Percentiles rank a stretch among this genome's conserved stretches.
Evolutionary conservation across 345 rosid genomes (phyloP).

Genomic region (Hypericum androsaemum): DNA sequence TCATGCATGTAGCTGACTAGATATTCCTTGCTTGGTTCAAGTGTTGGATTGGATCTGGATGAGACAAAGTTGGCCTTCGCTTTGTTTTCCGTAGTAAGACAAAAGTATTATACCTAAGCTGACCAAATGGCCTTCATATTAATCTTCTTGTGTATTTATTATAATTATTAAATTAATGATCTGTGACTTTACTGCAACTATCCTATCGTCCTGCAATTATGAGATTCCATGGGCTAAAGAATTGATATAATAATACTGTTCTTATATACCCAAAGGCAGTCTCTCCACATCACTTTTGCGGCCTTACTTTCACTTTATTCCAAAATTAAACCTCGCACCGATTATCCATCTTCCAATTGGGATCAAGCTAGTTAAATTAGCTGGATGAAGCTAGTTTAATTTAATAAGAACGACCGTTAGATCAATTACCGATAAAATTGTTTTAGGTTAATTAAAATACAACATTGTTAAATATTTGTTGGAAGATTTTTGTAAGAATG

Average conservation of each 20-base stretch:
- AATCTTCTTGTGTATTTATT: not conserved
- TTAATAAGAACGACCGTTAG: not conserved
- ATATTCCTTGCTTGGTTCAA: conserved; percentile 61
- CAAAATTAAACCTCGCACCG: conserved; percentile 11
- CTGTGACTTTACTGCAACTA: not conserved
- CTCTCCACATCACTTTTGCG: conserved; percentile 20
- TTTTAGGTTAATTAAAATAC: too few relatives aligned
- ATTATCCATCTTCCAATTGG: not conserved
- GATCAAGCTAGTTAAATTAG: not conserved
- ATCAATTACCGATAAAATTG: too few relatives aligned
- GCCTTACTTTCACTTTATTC: conserved; percentile 43
- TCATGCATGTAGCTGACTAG: conserved; percentile 4
- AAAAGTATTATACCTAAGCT: conserved; percentile 28
- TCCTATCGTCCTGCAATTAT: conserved; percentile 16
- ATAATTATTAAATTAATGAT: not conserved
- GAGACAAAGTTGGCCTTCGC: conserved; percentile 29
- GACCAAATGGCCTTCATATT: conserved; percentile 1
- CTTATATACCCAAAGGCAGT: too few relatives aligned
- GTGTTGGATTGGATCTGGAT: conserved; percentile 18
- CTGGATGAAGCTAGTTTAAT: not conserved
- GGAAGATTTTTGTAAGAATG: too few relatives aligned
- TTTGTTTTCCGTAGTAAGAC: conserved; percentile 37
- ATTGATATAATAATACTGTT: too few relatives aligned
- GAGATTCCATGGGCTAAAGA: too few relatives aligned
- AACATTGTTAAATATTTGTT: too few relatives aligned